Evolutionary conservation across 1,139 yeast genomes (phyloP).

Genomic region (Yamadazyma mexicana): DNA sequence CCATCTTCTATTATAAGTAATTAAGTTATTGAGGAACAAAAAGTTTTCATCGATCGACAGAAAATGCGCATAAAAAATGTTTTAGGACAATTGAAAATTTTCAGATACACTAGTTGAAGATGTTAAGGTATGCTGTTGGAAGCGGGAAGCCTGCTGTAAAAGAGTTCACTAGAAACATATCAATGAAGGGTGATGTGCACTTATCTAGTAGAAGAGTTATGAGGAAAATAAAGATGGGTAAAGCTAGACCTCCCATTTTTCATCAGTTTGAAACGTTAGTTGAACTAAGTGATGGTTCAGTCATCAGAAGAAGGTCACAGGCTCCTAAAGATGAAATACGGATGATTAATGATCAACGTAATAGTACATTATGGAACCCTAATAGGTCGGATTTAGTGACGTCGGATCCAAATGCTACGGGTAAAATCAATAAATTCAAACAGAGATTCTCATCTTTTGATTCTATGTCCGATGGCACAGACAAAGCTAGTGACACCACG

Average conservation of each 20-base stretch:
- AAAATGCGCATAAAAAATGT: not conserved
- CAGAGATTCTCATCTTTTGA: conserved; percentile 64
- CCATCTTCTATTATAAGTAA: conserved; percentile 49
- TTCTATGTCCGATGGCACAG: conserved; percentile 10
- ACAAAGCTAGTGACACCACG: conserved; percentile 13
- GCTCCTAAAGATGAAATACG: conserved; percentile 86
- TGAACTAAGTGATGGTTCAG: conserved; percentile 92
- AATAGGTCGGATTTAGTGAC: conserved; percentile 74
- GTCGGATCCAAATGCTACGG: conserved; percentile 79
- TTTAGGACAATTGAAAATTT: conserved; percentile 4
- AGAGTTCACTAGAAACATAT: conserved; percentile 22
- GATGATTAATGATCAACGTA: conserved; percentile 86
- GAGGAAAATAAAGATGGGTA: conserved; percentile 63
- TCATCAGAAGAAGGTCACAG: conserved; percentile 77
- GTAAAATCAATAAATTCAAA: conserved; percentile 82
- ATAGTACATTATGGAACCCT: conserved; percentile 85
- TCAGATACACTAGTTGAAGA: not conserved
- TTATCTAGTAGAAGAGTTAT: conserved; percentile 53
- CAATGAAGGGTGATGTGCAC: conserved; percentile 40
- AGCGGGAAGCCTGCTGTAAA: conserved; percentile 1
- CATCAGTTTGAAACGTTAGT: conserved; percentile 85
- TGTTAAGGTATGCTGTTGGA: not conserved
- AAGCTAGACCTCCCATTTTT: conserved; percentile 90
- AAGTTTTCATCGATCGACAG: conserved; percentile 9
- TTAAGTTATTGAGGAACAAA: not conserved